phyloP scores from a whole-genome alignment of 805 yeast genomes.

The Starmerella lactis-condensi region DNA sequence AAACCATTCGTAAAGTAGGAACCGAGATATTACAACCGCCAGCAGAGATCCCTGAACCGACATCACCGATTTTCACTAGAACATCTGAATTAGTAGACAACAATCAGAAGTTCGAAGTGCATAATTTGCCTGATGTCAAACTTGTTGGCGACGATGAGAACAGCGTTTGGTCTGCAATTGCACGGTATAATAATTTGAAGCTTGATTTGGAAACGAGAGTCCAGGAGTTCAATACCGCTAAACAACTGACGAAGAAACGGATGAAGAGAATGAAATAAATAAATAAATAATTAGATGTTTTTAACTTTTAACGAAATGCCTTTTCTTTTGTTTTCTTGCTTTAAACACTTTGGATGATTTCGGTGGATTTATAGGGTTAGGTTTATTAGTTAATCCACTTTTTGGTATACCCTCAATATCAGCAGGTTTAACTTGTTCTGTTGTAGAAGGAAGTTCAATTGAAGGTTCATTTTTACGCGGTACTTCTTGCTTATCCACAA shows the following conservation, averaged over 20 bases:
- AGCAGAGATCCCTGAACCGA: no score
- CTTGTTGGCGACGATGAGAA: constrained; percentile 15
- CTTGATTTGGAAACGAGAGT: constrained; percentile 4
- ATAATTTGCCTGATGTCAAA: constrained; percentile 10
- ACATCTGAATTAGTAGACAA: constrained; percentile 13
- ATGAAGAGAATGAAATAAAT: constrained; percentile 10
- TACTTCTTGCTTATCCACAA: neutral
- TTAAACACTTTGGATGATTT: no score
- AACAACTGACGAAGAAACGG: constrained; percentile 12
- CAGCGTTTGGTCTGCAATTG: constrained; percentile 16
- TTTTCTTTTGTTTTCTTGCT: no score
- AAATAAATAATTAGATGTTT: no score
- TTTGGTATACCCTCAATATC: neutral
- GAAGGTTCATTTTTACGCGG: neutral
- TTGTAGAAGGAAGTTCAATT: neutral
- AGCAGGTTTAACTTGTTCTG: neutral
- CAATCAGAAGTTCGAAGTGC: constrained; percentile 12
- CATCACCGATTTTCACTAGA: no score
- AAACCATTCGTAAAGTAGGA: no score
- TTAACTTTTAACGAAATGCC: no score
- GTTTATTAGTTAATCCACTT: neutral
- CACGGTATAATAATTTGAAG: constrained; percentile 6
- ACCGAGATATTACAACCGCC: no score
- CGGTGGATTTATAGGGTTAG: constrained; percentile 1
- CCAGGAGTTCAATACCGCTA: constrained; percentile 9